Conservation (phyloP, 768 basidiomycete genomes). For the Gymnopilus junonius region DNA sequence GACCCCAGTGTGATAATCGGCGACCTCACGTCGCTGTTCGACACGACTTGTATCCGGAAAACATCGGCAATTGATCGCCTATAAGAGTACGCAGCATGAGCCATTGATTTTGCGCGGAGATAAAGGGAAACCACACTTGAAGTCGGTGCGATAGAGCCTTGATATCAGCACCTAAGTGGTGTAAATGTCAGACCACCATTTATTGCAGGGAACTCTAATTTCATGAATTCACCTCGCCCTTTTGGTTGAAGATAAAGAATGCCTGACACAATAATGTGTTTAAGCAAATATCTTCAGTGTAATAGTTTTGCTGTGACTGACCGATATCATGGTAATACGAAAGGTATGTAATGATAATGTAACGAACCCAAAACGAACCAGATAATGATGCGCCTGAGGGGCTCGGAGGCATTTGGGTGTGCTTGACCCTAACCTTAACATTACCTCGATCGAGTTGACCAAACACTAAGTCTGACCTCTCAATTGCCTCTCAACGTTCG, state of each 20-base stretch:
- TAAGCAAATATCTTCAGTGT: neutral
- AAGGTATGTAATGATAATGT: neutral
- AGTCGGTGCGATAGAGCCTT: constrained; percentile 92
- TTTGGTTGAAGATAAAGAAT: constrained; percentile 99
- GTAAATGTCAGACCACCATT: neutral
- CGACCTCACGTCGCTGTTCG: constrained; percentile 94
- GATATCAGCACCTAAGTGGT: constrained; percentile 86
- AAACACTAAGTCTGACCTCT: too few species aligned
- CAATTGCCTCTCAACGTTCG: too few species aligned
- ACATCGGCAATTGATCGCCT: constrained; percentile 98
- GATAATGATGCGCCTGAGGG: neutral
- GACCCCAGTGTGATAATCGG: constrained; percentile 98
- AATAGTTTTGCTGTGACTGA: constrained; percentile 7
- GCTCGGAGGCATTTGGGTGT: neutral
- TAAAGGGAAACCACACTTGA: constrained; percentile 69
- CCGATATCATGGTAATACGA: constrained; percentile 26
- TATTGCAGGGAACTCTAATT: neutral
- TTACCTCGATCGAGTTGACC: neutral
- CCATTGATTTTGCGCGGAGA: neutral
- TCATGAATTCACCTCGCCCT: constrained; percentile 82
- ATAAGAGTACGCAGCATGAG: constrained; percentile 14
- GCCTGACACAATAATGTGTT: constrained; percentile 56
- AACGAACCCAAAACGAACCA: too few species aligned
- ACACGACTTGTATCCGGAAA: constrained; percentile 98
- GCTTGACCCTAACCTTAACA: neutral